Percentiles rank a stretch among this genome's conserved stretches.
phyloP scores from a whole-genome alignment of 1,139 yeast genomes.

The Meyerozyma guilliermondii region DNA sequence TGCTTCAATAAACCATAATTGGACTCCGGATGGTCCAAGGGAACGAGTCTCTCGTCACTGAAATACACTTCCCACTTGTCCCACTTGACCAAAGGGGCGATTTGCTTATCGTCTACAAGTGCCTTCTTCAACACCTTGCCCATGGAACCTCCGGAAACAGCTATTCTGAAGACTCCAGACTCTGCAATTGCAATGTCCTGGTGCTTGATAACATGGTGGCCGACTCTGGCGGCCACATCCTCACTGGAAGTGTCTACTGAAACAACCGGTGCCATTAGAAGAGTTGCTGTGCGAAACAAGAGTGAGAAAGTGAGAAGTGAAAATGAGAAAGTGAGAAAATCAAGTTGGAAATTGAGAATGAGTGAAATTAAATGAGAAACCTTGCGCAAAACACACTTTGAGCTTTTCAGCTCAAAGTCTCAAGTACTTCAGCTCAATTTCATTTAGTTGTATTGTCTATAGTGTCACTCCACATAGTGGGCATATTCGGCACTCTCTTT shows the following conservation, averaged over 20 bases:
- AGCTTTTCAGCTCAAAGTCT: no score
- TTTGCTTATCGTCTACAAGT: slow-evolving; percentile 52
- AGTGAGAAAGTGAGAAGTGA: not conserved
- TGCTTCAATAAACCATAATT: slow-evolving; percentile 61
- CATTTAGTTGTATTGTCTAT: not conserved
- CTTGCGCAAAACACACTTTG: no score
- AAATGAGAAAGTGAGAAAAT: not conserved
- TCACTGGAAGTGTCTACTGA: not conserved
- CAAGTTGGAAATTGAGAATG: not conserved
- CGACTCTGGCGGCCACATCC: slow-evolving; percentile 58
- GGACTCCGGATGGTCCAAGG: slow-evolving; percentile 61
- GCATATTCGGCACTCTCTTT: slow-evolving; percentile 77
- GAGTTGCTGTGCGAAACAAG: not conserved
- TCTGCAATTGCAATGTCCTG: slow-evolving; percentile 49
- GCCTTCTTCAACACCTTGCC: slow-evolving; percentile 72
- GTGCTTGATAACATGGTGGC: slow-evolving; percentile 44
- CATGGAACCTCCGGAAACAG: slow-evolving; percentile 87
- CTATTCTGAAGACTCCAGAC: slow-evolving; percentile 55
- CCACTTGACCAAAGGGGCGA: slow-evolving; percentile 51
- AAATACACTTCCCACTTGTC: slow-evolving; percentile 65
- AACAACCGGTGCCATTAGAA: not conserved
- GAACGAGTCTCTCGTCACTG: slow-evolving; percentile 70
- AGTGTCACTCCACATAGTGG: slow-evolving; percentile 29
- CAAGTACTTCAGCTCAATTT: no score
- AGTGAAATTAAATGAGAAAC: no score